Percentiles rank a stretch among this genome's conserved stretches.
Conservation (phyloP, 2,329 filamentous ascomycete genomes). For the Coniochaeta sp. region DNA sequence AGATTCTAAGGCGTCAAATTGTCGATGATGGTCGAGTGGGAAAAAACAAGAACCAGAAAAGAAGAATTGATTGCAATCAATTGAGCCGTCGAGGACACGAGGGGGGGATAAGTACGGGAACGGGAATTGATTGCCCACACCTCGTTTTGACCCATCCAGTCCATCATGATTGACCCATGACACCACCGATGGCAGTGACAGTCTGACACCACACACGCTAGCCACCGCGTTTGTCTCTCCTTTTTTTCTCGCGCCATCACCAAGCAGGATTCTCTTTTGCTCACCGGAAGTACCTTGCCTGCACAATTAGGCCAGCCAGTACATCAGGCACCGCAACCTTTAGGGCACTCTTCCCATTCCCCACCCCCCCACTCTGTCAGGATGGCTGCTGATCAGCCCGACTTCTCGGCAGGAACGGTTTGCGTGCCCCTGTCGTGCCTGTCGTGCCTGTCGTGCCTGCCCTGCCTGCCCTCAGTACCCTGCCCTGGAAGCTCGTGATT, state of each 20-base stretch:
- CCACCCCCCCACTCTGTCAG: too few species aligned
- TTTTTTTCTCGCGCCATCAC: neutral
- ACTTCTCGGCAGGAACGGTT: too few species aligned
- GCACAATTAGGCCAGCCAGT: too few species aligned
- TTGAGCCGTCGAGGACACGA: neutral
- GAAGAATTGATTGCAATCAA: neutral
- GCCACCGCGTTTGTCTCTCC: conserved; percentile 1
- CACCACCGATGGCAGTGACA: neutral
- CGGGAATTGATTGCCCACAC: neutral
- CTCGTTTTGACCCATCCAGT: neutral
- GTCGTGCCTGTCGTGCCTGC: neutral
- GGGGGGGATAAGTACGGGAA: neutral
- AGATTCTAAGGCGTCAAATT: neutral
- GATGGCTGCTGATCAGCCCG: too few species aligned
- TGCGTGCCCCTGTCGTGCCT: too few species aligned
- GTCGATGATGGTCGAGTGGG: neutral
- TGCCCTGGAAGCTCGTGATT: neutral
- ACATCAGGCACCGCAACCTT: too few species aligned
- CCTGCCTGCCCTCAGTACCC: too few species aligned
- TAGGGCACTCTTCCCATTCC: too few species aligned
- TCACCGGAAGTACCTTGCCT: too few species aligned
- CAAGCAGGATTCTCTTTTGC: neutral
- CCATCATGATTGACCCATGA: neutral
- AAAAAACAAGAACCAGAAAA: neutral
- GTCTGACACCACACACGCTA: neutral